Evolutionary conservation across 495 filamentous ascomycete genomes (phyloP).

Genomic region (Aspergillus ellipticus): DNA sequence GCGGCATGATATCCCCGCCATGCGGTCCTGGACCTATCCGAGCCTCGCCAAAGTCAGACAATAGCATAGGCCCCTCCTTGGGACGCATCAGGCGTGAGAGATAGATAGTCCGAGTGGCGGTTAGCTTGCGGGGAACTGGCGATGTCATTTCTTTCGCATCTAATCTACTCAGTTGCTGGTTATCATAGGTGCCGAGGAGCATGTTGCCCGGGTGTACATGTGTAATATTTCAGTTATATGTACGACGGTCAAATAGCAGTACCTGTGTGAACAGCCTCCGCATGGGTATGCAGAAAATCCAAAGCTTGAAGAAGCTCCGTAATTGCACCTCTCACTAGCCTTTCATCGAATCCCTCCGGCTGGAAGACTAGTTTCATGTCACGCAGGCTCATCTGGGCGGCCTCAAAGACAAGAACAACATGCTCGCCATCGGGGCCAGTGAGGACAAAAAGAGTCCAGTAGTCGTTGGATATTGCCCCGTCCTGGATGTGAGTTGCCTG

Average conservation of each 20-base stretch:
- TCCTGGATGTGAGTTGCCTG: conserved; percentile 23
- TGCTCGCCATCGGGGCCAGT: conserved; percentile 39
- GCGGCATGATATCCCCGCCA: conserved; percentile 34
- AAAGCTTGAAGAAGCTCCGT: conserved; percentile 26
- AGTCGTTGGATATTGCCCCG: conserved; percentile 23
- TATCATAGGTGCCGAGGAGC: conserved; percentile 22
- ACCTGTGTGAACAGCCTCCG: conserved; percentile 45
- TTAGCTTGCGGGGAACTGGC: conserved; percentile 30
- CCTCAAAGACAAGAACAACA: conserved; percentile 40
- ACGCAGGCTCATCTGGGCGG: conserved; percentile 36
- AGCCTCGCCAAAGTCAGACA: conserved; percentile 33
- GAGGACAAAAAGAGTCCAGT: conserved; percentile 37
- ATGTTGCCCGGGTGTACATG: conserved; percentile 30
- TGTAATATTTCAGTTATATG: conserved; percentile 28
- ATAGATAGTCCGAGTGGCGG: conserved; percentile 35
- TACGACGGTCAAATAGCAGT: no score
- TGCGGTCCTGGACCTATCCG: conserved; percentile 26
- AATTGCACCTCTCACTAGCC: conserved; percentile 17
- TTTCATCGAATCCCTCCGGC: conserved; percentile 17
- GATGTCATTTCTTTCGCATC: conserved; percentile 26
- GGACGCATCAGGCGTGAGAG: conserved; percentile 14
- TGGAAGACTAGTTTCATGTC: conserved; percentile 18
- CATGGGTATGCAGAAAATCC: conserved; percentile 40
- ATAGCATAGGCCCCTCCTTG: conserved; percentile 19
- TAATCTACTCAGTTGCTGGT: conserved; percentile 11